Evolutionary conservation across 441 rosid genomes (phyloP), one percentile per base, ranked within the genome.

Genomic region (Gossypium gossypioides): DNA sequence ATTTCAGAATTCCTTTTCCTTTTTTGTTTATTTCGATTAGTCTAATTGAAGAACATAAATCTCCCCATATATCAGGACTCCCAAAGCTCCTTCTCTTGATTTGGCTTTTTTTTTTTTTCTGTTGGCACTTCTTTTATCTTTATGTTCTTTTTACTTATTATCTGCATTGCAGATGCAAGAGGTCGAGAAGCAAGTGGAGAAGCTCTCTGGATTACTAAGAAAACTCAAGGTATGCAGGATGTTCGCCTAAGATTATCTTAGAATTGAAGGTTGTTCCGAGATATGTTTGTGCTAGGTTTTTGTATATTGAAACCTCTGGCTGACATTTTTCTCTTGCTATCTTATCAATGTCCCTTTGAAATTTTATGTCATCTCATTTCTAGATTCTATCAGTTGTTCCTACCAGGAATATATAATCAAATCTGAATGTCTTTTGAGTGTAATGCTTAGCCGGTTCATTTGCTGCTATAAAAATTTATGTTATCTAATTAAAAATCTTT

Each of bases 151-250:
- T 63, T 63, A 7, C 54, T 59, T 73, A n/a, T 66, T 51, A 25
- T 64, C 66, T 59, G 54, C 65, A 16, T 32, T 79, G 44, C 13
- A 89, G 94, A 83, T 84, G 51, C 94, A 82, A 76, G 94, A 89
- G 58, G 79, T 85, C 34, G 91, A 87, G 81, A 87, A 81, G 21
- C 87, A 82, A 61, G 79, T 89, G 24, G 86, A 83, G 32, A 87
- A 82, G 80, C 83, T 89, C 46, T 72, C 88, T 24, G 75, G 22
- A 34, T 84, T 89, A 27, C 88, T 87, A 37, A 81, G 78, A 80
- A 86, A 81, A 56, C 79, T 89, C 54, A 89, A 89, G 94, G 91
- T 88, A 78, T 40, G 82, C 52, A n/a, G 15, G 48, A 21, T 32
- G 19, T 68, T 34, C 6, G 1, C 55, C 19, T 59, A 4, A 51